Evolutionary conservation across 352 stramenopile genomes (phyloP).

Genomic region (Stramenopiles sp.): DNA sequence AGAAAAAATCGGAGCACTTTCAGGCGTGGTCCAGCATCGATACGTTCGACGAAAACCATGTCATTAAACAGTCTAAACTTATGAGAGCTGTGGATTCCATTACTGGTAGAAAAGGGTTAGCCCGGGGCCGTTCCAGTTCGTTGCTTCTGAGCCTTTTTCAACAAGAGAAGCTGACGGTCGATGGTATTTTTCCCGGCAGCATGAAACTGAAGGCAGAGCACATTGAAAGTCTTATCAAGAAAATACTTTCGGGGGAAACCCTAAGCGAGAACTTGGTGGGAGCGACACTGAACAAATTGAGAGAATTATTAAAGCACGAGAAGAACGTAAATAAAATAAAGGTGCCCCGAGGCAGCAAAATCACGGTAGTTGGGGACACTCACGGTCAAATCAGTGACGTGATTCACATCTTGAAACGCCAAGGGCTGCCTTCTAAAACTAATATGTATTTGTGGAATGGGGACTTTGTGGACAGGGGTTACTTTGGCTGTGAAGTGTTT

Average conservation of each 20-base stretch:
- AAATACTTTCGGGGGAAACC: background rate
- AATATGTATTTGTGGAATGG: slow-evolving; percentile 12
- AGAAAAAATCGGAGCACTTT: slow-evolving; percentile 12
- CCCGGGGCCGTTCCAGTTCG: background rate
- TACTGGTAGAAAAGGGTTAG: background rate
- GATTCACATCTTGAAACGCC: background rate
- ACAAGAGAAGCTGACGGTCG: too few relatives aligned
- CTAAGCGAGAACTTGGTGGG: background rate
- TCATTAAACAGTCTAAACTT: slow-evolving; percentile 7
- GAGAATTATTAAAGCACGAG: background rate
- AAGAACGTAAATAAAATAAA: background rate
- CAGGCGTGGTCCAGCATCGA: background rate
- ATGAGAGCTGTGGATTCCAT: background rate
- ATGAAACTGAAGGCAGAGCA: background rate
- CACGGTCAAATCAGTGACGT: background rate
- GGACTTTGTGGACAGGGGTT: background rate
- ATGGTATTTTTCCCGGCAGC: background rate
- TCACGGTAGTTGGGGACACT: background rate
- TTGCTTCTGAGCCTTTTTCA: too few relatives aligned
- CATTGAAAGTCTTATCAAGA: background rate
- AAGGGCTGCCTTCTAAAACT: background rate
- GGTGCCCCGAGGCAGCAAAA: background rate
- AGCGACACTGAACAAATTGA: background rate
- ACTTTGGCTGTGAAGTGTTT: background rate
- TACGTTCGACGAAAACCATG: slow-evolving; percentile 2